phyloP scores from a whole-genome alignment of 164 flowering plant species.

The Litsea cubeba region DNA sequence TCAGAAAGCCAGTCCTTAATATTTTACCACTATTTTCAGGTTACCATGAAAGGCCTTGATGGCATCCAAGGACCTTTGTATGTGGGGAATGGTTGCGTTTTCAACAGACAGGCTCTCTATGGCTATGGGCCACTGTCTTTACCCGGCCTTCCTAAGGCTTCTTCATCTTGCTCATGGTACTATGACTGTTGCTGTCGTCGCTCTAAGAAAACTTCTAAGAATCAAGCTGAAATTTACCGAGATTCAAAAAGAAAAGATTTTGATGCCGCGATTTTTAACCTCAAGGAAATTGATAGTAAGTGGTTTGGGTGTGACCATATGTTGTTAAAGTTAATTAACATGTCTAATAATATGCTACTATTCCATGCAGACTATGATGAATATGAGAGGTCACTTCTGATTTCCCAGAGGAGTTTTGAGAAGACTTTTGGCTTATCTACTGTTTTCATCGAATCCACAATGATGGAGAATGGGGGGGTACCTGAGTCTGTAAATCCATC shows the following conservation, averaged over 20 bases:
- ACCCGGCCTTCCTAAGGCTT: constrained; percentile 51
- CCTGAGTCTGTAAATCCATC: constrained; percentile 78
- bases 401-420: constrained; percentile 93
- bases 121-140: constrained; percentile 86
- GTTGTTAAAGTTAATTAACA: not conserved
- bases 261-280: constrained; percentile 91
- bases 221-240: constrained; percentile 52
- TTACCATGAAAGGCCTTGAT: constrained; percentile 97
- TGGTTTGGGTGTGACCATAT: constrained; percentile 6
- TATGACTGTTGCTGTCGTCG: constrained; percentile 61
- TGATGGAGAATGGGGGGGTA: constrained; percentile 93
- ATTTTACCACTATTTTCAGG: constrained; percentile 36
- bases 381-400: constrained; percentile 78
- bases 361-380: constrained; percentile 77
- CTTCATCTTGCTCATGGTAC: constrained; percentile 64
- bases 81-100: constrained; percentile 95
- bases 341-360: constrained; percentile 1
- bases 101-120: constrained; percentile 93
- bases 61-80: constrained; percentile 98
- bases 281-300: constrained; percentile 86
- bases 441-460: constrained; percentile 91
- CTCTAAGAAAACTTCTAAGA: constrained; percentile 70
- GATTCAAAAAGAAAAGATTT: constrained; percentile 89
- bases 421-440: constrained; percentile 86
- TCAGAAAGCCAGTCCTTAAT: not conserved